A percentile compares a stretch with the other conserved stretches of the same genome.
These are phyloP conservation scores for Monilinia aucupariae DNA, from an alignment of 2,329 filamentous ascomycete genomes.

Conservation along the genomic window DNA sequence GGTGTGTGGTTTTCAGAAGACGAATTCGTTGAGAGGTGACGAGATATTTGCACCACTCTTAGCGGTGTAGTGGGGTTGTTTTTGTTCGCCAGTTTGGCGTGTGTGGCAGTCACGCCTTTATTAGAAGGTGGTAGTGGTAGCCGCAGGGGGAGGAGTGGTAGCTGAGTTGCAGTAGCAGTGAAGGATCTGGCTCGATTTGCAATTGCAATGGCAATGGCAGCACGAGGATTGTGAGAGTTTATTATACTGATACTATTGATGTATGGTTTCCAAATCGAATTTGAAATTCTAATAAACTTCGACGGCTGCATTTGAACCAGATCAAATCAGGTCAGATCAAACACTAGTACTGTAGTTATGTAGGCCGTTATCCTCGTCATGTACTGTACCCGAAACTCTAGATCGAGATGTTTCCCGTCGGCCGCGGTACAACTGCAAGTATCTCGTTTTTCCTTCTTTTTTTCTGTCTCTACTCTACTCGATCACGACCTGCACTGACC, in stretches of 20 bases:
- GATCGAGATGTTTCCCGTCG: too few species aligned
- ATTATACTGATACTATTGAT: not conserved
- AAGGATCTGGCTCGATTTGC: not conserved
- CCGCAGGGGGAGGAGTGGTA: not conserved
- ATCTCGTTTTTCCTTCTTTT: too few species aligned
- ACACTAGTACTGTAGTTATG: too few species aligned
- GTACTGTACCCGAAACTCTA: too few species aligned
- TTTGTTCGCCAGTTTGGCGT: slow-evolving; percentile 16
- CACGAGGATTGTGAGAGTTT: too few species aligned
- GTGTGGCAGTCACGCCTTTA: slow-evolving; percentile 15
- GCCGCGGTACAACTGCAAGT: too few species aligned
- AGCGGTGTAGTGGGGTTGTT: slow-evolving; percentile 4
- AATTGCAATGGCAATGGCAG: not conserved
- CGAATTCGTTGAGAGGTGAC: slow-evolving; percentile 18
- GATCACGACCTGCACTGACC: too few species aligned
- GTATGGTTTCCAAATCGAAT: not conserved
- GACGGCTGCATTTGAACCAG: not conserved
- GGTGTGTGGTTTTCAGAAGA: slow-evolving; percentile 13
- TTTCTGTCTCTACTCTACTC: too few species aligned
- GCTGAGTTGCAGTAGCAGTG: too few species aligned
- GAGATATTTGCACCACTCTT: slow-evolving; percentile 18
- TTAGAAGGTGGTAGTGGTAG: not conserved
- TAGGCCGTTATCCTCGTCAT: too few species aligned
- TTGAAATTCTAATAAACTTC: not conserved
- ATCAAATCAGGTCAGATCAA: too few species aligned